phyloP scores from a whole-genome alignment of 1,139 yeast species.

The Saccharomyces pastorianus region DNA sequence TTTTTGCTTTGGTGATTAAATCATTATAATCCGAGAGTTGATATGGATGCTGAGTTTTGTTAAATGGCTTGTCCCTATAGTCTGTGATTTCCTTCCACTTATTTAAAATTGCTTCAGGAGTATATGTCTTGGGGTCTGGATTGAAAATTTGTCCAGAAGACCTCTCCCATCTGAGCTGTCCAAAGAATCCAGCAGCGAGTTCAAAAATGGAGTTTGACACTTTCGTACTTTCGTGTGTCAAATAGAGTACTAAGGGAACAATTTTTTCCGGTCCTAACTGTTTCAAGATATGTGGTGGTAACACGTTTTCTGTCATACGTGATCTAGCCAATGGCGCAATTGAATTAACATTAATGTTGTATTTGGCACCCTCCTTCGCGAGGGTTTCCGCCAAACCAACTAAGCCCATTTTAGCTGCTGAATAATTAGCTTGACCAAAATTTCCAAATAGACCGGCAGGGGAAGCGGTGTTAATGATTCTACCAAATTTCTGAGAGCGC shows the following conservation, averaged over 20 bases:
- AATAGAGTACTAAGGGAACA: conserved; percentile 79
- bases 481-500: conserved; percentile 76
- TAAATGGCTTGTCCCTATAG: conserved; percentile 51
- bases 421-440: conserved; percentile 93
- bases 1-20: conserved; percentile 46
- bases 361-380: conserved; percentile 85
- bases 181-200: conserved; percentile 89
- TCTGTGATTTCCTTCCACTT: conserved; percentile 58
- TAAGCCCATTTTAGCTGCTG: conserved; percentile 86
- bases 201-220: conserved; percentile 75
- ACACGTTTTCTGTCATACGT: conserved; percentile 86
- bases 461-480: conserved; percentile 85
- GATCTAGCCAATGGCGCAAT: conserved; percentile 94
- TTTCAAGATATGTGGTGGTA: conserved; percentile 79
- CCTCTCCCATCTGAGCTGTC: conserved; percentile 93
- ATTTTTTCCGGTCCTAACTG: conserved; percentile 79
- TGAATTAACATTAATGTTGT: conserved; percentile 75
- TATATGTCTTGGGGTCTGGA: conserved; percentile 58
- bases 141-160: conserved; percentile 78
- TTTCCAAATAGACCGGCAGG: conserved; percentile 97
- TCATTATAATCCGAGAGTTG: conserved; percentile 52
- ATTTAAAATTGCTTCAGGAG: conserved; percentile 77
- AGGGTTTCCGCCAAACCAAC: conserved; percentile 90
- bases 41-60: conserved; percentile 57
- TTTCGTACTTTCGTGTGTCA: conserved; percentile 54